Evolutionary conservation across 1,284 basidiomycete genomes (phyloP), one percentile per base, ranked within the genome.

Genomic region (Sporisorium scitamineum): DNA sequence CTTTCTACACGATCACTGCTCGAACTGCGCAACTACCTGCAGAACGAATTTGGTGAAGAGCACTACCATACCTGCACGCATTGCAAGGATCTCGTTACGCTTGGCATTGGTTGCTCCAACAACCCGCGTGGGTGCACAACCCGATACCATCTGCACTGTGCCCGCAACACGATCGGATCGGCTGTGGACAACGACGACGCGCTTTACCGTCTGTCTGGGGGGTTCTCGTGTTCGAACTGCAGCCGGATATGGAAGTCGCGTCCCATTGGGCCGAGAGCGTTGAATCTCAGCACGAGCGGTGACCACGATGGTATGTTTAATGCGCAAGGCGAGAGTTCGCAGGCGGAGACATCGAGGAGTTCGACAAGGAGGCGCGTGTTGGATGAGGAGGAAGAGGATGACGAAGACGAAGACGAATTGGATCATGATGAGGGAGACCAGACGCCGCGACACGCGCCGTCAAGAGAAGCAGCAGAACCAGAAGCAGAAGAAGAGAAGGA

Each of bases 1-100:
- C 89, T 95, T 1, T 91, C 93, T 0, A 88, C 90, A 0, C 91
- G 94, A 3, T 88, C 92, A 0, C 80, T 93, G 13, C 86, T 93
- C 22, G 94, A 95, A 80, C 89, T 95, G 10, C 86, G 88, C 18
- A 88, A 89, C 1, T 95, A 94, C 81, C 88, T 95, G 58, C 90
- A 90, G 76, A 88, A 89, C 26, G 91, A 90, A 16, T 95, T 92
- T 83, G 68, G 64, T 27, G 88, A 90, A 0, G 90, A 92, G 5
- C 44, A 76, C 55, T 85, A 90, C n/a, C 80, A 90, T 1, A 91
- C 92, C 74, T 95, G 93, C 79, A 89, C 89, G 2, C 89, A 91
- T 55, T 95, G 94, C 87, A 86, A 89, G 74, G 91, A 93, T 85
- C 90, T 92, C 57, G 68, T 87, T 34, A 80, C 74, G 24, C 53